Conservation (phyloP, 1,284 basidiomycete species). For the Chiua sp. region DNA sequence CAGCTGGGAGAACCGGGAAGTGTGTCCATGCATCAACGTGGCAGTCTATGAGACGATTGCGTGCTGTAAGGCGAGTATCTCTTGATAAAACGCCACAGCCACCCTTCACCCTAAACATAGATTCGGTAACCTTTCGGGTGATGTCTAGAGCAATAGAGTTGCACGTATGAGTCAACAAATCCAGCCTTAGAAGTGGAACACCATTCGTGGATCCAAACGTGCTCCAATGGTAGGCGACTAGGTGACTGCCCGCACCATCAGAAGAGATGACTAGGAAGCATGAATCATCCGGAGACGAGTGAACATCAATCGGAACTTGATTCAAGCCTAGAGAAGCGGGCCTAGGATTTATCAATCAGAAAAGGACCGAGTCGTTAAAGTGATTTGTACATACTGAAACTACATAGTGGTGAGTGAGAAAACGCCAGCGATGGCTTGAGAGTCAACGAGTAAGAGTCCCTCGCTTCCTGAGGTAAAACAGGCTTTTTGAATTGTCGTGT, state of each 20-base stretch:
- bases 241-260: conserved; percentile 18
- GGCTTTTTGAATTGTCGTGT: conserved; percentile 36
- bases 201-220: conserved; percentile 59
- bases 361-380: not conserved
- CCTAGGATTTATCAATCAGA: conserved; percentile 31
- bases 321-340: conserved; percentile 51
- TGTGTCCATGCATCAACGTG: conserved; percentile 64
- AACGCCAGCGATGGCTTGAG: conserved; percentile 45
- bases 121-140: conserved; percentile 58
- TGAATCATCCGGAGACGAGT: conserved; percentile 58
- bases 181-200: conserved; percentile 33
- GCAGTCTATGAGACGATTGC: conserved; percentile 61
- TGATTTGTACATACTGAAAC: conserved; percentile 46
- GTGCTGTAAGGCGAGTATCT: conserved; percentile 31
- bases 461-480: conserved; percentile 52
- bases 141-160: conserved; percentile 55
- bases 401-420: conserved; percentile 59
- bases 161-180: not conserved
- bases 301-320: conserved; percentile 39
- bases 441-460: conserved; percentile 56
- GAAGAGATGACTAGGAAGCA: conserved; percentile 48
- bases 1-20: conserved; percentile 61
- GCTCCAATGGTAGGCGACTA: conserved; percentile 56
- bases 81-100: conserved; percentile 18
- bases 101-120: conserved; percentile 52